Conservation (phyloP, 2,329 filamentous ascomycete species). For the Ophiostoma sp. region DNA sequence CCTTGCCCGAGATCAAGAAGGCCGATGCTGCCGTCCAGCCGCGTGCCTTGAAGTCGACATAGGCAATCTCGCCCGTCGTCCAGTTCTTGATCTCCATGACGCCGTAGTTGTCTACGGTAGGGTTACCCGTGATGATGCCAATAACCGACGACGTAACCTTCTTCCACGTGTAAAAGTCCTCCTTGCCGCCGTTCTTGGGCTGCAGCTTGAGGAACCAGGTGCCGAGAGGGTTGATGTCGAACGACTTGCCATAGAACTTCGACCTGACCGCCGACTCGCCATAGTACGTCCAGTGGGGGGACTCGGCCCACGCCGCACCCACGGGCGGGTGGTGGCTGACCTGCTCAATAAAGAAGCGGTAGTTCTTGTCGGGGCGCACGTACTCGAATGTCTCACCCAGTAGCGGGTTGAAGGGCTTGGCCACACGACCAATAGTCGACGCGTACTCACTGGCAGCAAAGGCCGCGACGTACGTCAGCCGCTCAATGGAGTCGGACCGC, state of each 20-base stretch:
- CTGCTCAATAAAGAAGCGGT: constrained; percentile 97
- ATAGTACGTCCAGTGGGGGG: constrained; percentile 93
- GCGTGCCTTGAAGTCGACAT: constrained; percentile 87
- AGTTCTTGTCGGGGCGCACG: constrained; percentile 89
- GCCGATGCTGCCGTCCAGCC: constrained; percentile 94
- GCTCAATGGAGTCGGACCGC: constrained; percentile 78
- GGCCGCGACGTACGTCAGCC: constrained; percentile 87
- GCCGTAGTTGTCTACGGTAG: constrained; percentile 96
- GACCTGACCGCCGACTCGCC: constrained; percentile 93
- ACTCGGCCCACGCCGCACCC: constrained; percentile 88
- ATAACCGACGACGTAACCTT: constrained; percentile 98
- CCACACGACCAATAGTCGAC: constrained; percentile 91
- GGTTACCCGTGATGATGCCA: constrained; percentile 94
- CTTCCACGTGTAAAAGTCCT: constrained; percentile 96
- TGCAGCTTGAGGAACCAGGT: constrained; percentile 93
- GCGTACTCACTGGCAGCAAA: constrained; percentile 97
- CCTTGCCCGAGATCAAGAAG: constrained; percentile 81
- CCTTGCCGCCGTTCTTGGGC: constrained; percentile 64
- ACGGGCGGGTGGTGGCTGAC: constrained; percentile 96
- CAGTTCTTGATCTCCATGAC: constrained; percentile 96
- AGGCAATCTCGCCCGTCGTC: constrained; percentile 86
- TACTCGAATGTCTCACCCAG: constrained; percentile 97
- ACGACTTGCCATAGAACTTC: constrained; percentile 96
- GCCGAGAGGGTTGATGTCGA: constrained; percentile 91
- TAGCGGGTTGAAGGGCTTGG: constrained; percentile 96